These are phyloP conservation scores for Dianthus caryophyllus DNA, from an alignment of 148 eudicot species.

Conservation along the genomic window DNA sequence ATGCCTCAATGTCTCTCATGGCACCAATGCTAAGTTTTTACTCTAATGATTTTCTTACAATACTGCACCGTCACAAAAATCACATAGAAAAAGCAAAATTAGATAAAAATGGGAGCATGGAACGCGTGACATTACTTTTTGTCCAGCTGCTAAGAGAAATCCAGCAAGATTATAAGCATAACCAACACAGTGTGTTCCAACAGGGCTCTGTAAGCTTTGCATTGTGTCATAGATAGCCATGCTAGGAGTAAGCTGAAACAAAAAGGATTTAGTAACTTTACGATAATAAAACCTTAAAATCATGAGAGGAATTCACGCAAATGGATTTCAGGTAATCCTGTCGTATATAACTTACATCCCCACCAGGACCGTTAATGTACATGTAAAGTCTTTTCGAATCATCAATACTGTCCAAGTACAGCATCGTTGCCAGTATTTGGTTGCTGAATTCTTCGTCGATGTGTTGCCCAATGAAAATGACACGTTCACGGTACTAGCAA, in stretches of 20 bases:
- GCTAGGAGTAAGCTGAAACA: slow-evolving; percentile 72
- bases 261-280: background rate
- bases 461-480: slow-evolving; percentile 61
- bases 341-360: slow-evolving; percentile 67
- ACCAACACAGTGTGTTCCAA: slow-evolving; percentile 80
- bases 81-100: background rate
- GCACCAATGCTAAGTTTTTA: background rate
- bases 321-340: background rate
- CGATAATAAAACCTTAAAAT: background rate
- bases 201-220: slow-evolving; percentile 68
- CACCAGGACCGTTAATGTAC: slow-evolving; percentile 78
- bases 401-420: slow-evolving; percentile 70
- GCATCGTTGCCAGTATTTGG: slow-evolving; percentile 68
- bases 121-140: slow-evolving; percentile 44
- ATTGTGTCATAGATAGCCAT: slow-evolving; percentile 89
- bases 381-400: slow-evolving; percentile 54
- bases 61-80: slow-evolving; percentile 1
- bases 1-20: too few species aligned
- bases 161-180: slow-evolving; percentile 69
- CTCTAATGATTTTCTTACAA: background rate
- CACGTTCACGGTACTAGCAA: slow-evolving; percentile 81
- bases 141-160: slow-evolving; percentile 84
- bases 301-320: background rate
- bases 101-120: slow-evolving; percentile 4
- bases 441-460: slow-evolving; percentile 80